Percentiles rank a stretch among this genome's conserved stretches.
Evolutionary conservation across 1,284 basidiomycete species (phyloP).

Genomic region (Cystobasidiaceae sp.): DNA sequence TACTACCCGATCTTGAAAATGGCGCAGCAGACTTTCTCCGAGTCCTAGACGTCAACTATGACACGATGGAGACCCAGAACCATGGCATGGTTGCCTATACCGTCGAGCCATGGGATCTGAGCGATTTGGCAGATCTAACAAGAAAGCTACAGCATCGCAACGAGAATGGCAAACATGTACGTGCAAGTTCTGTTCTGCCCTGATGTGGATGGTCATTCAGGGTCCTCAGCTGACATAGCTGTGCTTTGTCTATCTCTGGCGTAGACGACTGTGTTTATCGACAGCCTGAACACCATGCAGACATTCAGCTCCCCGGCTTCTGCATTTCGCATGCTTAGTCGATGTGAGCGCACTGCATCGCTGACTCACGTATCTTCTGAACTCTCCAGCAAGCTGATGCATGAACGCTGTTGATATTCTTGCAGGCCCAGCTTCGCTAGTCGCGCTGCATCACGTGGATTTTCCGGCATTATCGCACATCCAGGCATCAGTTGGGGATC

Average conservation of each 20-base stretch:
- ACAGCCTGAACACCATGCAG: slow-evolving; percentile 21
- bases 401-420: background rate
- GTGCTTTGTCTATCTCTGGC: background rate
- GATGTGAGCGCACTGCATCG: background rate
- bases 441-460: slow-evolving; percentile 34
- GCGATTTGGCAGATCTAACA: no score
- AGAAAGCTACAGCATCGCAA: no score
- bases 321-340: background rate
- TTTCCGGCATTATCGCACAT: slow-evolving; percentile 17
- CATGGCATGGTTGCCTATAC: no score
- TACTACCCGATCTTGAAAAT: background rate
- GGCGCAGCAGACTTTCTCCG: background rate
- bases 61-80: no score
- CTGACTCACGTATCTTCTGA: background rate
- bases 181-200: background rate
- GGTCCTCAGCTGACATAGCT: no score
- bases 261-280: slow-evolving; percentile 15
- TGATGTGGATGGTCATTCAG: no score
- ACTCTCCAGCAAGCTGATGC: background rate
- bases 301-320: background rate
- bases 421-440: slow-evolving; percentile 30
- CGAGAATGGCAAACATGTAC: no score
- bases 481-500: slow-evolving; percentile 21
- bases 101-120: no score
- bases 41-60: background rate